phyloP scores from a whole-genome alignment of 176 grass and related monocot genomes.

The Juncus inflexus region DNA sequence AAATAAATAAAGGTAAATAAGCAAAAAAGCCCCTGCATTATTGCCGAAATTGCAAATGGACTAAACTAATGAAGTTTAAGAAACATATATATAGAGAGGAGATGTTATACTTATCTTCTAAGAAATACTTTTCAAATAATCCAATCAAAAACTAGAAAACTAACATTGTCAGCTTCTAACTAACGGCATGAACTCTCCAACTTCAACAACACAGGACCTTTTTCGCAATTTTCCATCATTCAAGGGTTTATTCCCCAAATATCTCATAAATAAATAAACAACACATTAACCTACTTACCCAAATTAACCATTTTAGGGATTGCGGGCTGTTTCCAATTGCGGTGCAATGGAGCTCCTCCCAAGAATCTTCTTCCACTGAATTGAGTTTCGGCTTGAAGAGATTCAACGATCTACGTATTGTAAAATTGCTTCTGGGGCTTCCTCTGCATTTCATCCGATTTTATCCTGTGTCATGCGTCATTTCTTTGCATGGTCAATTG shows the following conservation, averaged over 20 bases:
- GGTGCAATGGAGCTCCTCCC: constrained; percentile 79
- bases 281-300: constrained; percentile 43
- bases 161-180: too few relatives aligned
- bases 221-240: too few relatives aligned
- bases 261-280: background rate
- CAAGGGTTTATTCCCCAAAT: background rate
- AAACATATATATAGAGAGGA: too few relatives aligned
- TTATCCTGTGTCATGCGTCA: constrained; percentile 23
- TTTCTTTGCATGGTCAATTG: constrained; percentile 32
- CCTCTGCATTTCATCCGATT: constrained; percentile 64
- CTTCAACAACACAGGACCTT: too few relatives aligned
- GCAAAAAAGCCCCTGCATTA: too few relatives aligned
- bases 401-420: constrained; percentile 58
- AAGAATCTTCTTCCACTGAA: constrained; percentile 76
- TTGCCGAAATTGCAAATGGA: too few relatives aligned
- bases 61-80: background rate
- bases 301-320: constrained; percentile 79
- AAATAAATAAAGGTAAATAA: background rate
- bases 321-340: constrained; percentile 59
- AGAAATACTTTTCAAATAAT: too few relatives aligned
- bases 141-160: too few relatives aligned
- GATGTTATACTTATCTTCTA: too few relatives aligned
- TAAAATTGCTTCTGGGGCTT: constrained; percentile 68
- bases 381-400: constrained; percentile 87
- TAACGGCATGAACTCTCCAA: too few relatives aligned